These are phyloP conservation scores for Tulasnella sp. DNA, from an alignment of 768 basidiomycete species.

Conservation along the genomic window DNA sequence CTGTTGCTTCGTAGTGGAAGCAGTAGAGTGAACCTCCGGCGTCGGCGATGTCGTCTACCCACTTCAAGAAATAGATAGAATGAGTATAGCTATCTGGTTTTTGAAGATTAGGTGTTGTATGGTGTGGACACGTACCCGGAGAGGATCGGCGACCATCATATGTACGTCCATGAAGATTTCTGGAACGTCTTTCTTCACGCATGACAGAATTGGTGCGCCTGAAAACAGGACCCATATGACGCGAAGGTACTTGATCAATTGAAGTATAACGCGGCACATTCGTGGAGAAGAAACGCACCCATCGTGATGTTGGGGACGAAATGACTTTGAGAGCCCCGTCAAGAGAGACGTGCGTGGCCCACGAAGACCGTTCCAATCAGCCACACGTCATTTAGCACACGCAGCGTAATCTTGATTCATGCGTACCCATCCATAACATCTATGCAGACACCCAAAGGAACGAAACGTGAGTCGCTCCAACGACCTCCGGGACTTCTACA, in stretches of 20 bases:
- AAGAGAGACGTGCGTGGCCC: background rate
- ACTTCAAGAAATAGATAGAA: slow-evolving; percentile 49
- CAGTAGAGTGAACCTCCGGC: slow-evolving; percentile 94
- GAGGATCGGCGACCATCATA: slow-evolving; percentile 98
- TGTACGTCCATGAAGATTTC: slow-evolving; percentile 99
- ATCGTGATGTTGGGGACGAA: slow-evolving; percentile 99
- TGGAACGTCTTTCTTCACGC: slow-evolving; percentile 80
- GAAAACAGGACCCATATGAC: background rate
- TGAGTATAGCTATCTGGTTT: background rate
- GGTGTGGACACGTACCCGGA: slow-evolving; percentile 52
- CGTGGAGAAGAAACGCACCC: slow-evolving; percentile 51
- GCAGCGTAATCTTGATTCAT: background rate
- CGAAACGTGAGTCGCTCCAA: background rate
- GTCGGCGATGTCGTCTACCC: slow-evolving; percentile 93
- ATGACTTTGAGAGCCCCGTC: slow-evolving; percentile 51
- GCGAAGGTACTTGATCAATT: background rate
- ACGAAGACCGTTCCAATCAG: background rate
- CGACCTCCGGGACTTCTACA: no score
- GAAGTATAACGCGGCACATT: background rate
- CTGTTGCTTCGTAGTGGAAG: slow-evolving; percentile 92
- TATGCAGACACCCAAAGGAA: background rate
- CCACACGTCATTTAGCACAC: background rate
- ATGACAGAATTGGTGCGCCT: slow-evolving; percentile 86
- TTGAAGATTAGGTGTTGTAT: background rate
- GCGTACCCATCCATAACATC: background rate